Evolutionary conservation across 129 eudicot genomes (phyloP).

Genomic region (Pittosporum tobira): DNA sequence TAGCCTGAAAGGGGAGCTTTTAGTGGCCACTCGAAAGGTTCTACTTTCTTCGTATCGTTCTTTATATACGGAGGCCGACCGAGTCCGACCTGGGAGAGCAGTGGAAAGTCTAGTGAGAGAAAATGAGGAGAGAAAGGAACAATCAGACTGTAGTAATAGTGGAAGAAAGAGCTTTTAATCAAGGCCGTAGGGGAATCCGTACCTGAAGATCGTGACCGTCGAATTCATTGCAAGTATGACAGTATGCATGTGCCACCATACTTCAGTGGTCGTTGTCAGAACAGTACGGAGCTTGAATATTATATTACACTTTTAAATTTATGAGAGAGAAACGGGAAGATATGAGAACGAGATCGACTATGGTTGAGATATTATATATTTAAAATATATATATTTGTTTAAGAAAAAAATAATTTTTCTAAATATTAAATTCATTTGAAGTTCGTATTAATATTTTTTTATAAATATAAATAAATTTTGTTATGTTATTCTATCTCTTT

Average conservation of each 20-base stretch:
- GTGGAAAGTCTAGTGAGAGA: conserved; percentile 24
- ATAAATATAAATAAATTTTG: too few species aligned
- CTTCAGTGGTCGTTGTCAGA: conserved; percentile 99
- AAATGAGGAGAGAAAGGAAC: conserved; percentile 11
- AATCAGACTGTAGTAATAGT: not conserved
- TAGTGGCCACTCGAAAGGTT: conserved; percentile 13
- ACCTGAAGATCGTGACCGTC: conserved; percentile 72
- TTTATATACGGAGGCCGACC: conserved; percentile 44
- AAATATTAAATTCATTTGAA: too few species aligned
- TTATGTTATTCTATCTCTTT: too few species aligned
- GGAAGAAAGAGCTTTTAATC: too few species aligned
- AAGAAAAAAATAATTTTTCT: too few species aligned
- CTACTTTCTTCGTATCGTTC: conserved; percentile 2
- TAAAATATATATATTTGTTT: too few species aligned
- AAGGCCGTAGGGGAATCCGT: conserved; percentile 53
- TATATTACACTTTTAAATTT: not conserved
- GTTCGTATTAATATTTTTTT: too few species aligned
- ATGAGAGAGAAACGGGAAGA: not conserved
- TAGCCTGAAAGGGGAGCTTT: not conserved
- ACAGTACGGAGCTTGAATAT: conserved; percentile 67
- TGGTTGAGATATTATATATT: too few species aligned
- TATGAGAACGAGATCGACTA: too few species aligned
- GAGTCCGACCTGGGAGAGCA: conserved; percentile 41
- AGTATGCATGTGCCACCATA: conserved; percentile 99
- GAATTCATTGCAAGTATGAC: conserved; percentile 58